phyloP scores from a whole-genome alignment of 129 eudicot species.

The Chrysanthemum lavandulifolium region DNA sequence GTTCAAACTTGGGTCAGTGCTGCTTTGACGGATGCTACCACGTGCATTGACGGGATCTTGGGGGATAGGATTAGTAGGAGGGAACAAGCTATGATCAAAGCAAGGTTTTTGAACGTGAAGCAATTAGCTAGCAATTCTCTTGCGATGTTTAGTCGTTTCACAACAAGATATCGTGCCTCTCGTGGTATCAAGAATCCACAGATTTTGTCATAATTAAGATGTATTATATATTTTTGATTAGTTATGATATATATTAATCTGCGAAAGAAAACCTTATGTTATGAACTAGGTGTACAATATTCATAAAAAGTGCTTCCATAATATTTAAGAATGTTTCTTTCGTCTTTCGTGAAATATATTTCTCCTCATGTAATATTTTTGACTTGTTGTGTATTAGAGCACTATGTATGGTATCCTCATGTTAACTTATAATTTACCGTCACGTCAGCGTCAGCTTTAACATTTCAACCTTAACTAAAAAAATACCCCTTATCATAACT shows the following conservation, averaged over 20 bases:
- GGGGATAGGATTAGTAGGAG: slow-evolving; percentile 38
- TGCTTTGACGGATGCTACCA: slow-evolving; percentile 53
- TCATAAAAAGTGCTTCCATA: too few relatives aligned
- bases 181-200: slow-evolving; percentile 33
- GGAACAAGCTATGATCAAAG: slow-evolving; percentile 42
- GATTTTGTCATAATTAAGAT: neutral
- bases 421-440: too few relatives aligned
- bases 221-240: neutral
- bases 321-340: too few relatives aligned
- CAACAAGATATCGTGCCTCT: slow-evolving; percentile 41
- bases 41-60: slow-evolving; percentile 49
- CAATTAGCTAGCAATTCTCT: slow-evolving; percentile 47
- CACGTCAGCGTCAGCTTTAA: too few relatives aligned
- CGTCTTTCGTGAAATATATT: too few relatives aligned
- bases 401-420: too few relatives aligned
- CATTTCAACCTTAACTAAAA: too few relatives aligned
- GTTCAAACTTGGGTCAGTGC: slow-evolving; percentile 64
- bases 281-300: neutral
- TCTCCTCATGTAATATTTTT: too few relatives aligned
- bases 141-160: slow-evolving; percentile 47
- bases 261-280: neutral
- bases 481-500: too few relatives aligned
- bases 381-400: too few relatives aligned
- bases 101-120: slow-evolving; percentile 38
- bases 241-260: neutral